Base-by-base conservation (phyloP, 208 protist species). In the Angomonas deanei region DNA sequence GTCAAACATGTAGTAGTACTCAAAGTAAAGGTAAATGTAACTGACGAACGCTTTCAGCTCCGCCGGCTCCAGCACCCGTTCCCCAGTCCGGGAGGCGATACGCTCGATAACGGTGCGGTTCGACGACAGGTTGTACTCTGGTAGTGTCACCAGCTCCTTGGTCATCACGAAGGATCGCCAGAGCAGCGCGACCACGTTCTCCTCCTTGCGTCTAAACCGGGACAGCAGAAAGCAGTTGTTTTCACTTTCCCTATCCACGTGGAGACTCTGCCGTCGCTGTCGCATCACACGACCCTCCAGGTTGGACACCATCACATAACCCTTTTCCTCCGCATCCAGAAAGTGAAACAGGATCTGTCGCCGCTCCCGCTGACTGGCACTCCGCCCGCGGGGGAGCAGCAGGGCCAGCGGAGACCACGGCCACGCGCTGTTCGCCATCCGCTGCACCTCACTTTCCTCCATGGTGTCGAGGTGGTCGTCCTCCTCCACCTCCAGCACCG, bases 1-100 rank as follows among this genome's bases (percentile, higher is more conserved):
- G 64, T 94, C 88, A 58, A 92, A 92, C 82, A 92, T 90, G 28
- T 85, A 79, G 59, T 82, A 94, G 47, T 92, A 54, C 66, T 92
- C 73, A 63, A 91, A 81, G 69, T 88, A 91, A 1, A 69, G 70
- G 71, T 81, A 86, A 24, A 94, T 55, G 59, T 88, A 90, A 10
- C 61, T 69, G 24, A 93, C 54, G 26, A 89, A 82, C 1, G 68
- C 64, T 38, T 79, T 59, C 32, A 93, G 72, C 71, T 91, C 78
- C 2, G 6, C 11, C 1, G 61, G 62, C 24, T 71, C 56, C 19
- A 88, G 65, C 55, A 91, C 66, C 54, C 78, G 78, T 56, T 93
- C 80, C 3, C 79, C 65, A 10, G 76, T 61, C 50, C 76, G 74
- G n/a, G 84, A 55, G 0, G 73, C 36, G 42, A 61, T 70, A 42